Evolutionary conservation across 108 stramenopile species (phyloP), one percentile per base, ranked within the genome.

Genomic region (Halocafeteria seosinensis): DNA sequence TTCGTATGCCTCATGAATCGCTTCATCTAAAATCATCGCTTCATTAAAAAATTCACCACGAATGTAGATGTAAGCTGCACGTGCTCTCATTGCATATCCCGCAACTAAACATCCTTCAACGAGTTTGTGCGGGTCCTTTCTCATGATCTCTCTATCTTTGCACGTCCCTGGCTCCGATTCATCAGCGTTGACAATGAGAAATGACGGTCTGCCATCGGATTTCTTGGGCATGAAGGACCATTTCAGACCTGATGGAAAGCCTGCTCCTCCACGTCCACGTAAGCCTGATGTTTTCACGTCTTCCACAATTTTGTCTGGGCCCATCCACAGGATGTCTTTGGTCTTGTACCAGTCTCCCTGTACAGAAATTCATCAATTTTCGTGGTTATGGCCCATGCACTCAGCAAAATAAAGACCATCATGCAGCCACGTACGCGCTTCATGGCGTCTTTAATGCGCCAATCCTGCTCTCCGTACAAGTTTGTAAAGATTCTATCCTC

Each of bases 151-250:
- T 34, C 97, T 88, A 78, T 99, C 97, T 84, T 99, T 99, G 85
- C 98, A 99, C 30, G 98, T 99, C 8, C 98, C 98, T 3, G 98
- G 98, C 76, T 99, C 98, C 36, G 78, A 81, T 81, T 99, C 98
- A 69, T 99, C 98, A 50, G 98, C 98, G 77, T 99, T 99, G 26
- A 99, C 92, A 17, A 96, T 92, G 42, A 99, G 74, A 74, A 99
- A 99, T 36, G 79, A 84, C 2, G 98, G 98, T 27, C 98, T 83
- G 29, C 98, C 98, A 67, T 99, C 95, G 25, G 84, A 89, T 55
- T 85, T 81, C 85, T 99, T 99, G 77, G 98, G 98, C 98, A 99
- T 99, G 75, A 99, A 99, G 58, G 83, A 85, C 98, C 98, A 99
- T 87, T 99, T 99, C 34, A 99, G 84, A 21, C 98, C 98, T 0